A percentile compares a stretch with the other conserved stretches of the same genome.
These are phyloP conservation scores for Starmerella riodocensis DNA, from an alignment of 805 yeast species.

Conservation along the genomic window DNA sequence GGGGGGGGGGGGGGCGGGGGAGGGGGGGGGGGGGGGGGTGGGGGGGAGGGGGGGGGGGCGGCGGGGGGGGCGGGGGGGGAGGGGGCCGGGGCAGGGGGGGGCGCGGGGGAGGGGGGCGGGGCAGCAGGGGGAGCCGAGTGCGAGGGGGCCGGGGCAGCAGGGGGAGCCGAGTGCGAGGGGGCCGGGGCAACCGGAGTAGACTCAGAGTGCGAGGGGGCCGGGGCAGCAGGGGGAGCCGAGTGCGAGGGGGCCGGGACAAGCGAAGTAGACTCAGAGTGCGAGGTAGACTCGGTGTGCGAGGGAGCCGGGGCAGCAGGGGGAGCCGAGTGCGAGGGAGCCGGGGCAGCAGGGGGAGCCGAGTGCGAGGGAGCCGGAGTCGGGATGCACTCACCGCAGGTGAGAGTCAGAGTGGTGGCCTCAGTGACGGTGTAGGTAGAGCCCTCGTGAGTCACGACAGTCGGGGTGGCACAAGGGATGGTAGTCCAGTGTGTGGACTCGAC, in stretches of 20 bases:
- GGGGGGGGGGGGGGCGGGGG: conserved; percentile 23
- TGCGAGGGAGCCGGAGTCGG: background rate
- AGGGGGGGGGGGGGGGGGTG: conserved; percentile 14
- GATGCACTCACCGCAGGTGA: conserved; percentile 33
- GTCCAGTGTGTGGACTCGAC: no score
- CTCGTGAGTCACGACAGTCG: conserved; percentile 20
- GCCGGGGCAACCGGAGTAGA: background rate
- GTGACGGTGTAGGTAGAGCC: conserved; percentile 31
- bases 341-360: conserved; percentile 1
- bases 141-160: background rate
- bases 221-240: conserved; percentile 22
- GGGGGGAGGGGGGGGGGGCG: no score
- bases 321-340: conserved; percentile 50
- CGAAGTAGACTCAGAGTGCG: background rate
- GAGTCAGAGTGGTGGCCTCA: conserved; percentile 43
- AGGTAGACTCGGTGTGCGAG: background rate
- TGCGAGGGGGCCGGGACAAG: background rate
- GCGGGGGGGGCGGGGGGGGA: conserved; percentile 8
- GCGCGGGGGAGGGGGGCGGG: background rate
- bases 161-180: background rate
- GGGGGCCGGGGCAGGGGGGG: no score
- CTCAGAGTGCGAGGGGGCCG: conserved; percentile 9
- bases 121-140: conserved; percentile 1
- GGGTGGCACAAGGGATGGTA: conserved; percentile 19
- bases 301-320: background rate